phyloP scores from a whole-genome alignment of 345 rosid genomes.

The Salix suchowensis region DNA sequence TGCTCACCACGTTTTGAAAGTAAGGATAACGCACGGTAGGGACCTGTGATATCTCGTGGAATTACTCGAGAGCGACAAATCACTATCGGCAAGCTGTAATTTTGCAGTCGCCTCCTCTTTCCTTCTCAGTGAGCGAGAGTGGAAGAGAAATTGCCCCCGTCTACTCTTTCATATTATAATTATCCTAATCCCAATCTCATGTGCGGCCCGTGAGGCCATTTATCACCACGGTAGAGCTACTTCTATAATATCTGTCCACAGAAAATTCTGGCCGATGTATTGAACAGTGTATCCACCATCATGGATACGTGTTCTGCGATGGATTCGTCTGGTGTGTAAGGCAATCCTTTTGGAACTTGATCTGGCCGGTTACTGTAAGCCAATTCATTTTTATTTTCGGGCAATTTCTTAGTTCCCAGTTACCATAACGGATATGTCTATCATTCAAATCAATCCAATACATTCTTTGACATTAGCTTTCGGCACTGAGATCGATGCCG shows the following conservation, averaged over 20 bases:
- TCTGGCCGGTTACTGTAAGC: too few species aligned
- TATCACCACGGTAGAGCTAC: neutral
- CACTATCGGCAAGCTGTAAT: neutral
- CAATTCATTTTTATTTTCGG: too few species aligned
- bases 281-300: too few species aligned
- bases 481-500: neutral
- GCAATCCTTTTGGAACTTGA: too few species aligned
- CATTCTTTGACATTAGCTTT: too few species aligned
- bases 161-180: neutral
- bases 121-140: slow-evolving; percentile 10
- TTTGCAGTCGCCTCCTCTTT: neutral
- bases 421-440: too few species aligned
- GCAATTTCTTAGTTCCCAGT: too few species aligned
- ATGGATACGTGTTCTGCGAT: too few species aligned
- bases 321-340: too few species aligned
- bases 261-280: neutral
- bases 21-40: neutral
- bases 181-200: neutral
- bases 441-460: too few species aligned
- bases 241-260: neutral
- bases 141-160: slow-evolving; percentile 20
- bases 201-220: slow-evolving; percentile 10
- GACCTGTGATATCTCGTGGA: slow-evolving; percentile 8
- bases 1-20: slow-evolving; percentile 1
- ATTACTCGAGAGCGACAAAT: neutral